Evolutionary conservation across 75 land plant genomes (phyloP), one percentile per base, ranked within the genome.

Genomic region (Chamaecyparis obtusa): DNA sequence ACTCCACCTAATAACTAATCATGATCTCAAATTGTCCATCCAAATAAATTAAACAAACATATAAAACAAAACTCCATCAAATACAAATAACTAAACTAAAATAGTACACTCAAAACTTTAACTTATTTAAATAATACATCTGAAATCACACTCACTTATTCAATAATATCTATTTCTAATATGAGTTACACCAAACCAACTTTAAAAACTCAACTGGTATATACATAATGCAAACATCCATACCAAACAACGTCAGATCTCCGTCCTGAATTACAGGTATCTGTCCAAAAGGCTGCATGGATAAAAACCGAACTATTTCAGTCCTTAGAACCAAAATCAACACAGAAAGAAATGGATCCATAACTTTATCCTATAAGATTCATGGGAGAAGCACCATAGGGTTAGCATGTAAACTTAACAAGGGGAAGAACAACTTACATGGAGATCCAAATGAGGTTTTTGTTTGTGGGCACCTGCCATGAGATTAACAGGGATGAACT

Each of bases 281-380:
- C 49, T 86, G 88, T 27, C 94, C 95, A 72, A 93, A 93, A 1
- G 95, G 94, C 94, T 93, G 93, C 79, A 83, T 41, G 36, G 76
- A 91, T 39, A 6, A 37, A 32, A 11, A 39, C 11, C 11, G 21
- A 32, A 67, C 27, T 4, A 84, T 1, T n/a, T 36, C 3, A 81
- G 16, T 36, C 46, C 10, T 9, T 2, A 72, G 44, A 39, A 17
- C 6, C n/a, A 3, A 3, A 30, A 54, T 9, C 10, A 49, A 0
- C 51, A 49, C 51, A 49, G 11, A 49, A 10, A 49, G 51, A 49
- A 49, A 10, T 9, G 51, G 1, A 49, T 49, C 51, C 51, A 10
- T 49, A 30, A 1, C 5, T 51, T 19, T 14, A 37, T 51, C 32
- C 30, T 24, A 46, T 0, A 57, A 21, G 1, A 19, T 17, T 57